These are phyloP conservation scores for Dictyostelium citrinum DNA, from an alignment of 78 protist species.

Conservation along the genomic window DNA sequence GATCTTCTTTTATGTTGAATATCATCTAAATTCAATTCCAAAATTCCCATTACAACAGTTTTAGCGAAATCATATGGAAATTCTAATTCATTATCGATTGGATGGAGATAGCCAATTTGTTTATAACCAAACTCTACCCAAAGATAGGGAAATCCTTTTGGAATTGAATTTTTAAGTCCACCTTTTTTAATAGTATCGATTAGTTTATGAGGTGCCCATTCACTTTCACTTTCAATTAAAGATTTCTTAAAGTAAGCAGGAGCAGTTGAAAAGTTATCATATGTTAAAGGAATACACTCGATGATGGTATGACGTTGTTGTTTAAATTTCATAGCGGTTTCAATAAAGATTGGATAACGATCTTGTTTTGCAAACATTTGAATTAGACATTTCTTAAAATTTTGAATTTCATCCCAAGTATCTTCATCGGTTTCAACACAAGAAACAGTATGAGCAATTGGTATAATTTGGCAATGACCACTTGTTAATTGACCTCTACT, in stretches of 20 bases:
- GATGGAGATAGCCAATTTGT: conserved; percentile 82
- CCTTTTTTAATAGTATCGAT: conserved; percentile 71
- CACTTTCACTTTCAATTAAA: conserved; percentile 58
- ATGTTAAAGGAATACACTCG: conserved; percentile 70
- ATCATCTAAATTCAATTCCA: conserved; percentile 55
- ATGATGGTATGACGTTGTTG: conserved; percentile 39
- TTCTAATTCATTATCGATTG: conserved; percentile 81
- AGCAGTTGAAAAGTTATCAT: conserved; percentile 33
- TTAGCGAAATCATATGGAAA: conserved; percentile 79
- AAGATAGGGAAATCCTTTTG: conserved; percentile 85
- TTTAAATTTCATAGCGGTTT: conserved; percentile 67
- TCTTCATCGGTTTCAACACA: conserved; percentile 52
- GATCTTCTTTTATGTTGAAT: conserved; percentile 1
- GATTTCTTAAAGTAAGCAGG: conserved; percentile 82
- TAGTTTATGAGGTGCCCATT: conserved; percentile 81
- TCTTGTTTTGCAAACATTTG: conserved; percentile 60
- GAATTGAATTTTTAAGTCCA: conserved; percentile 52
- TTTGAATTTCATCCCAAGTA: conserved; percentile 51
- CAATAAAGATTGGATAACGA: conserved; percentile 68
- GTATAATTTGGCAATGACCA: conserved; percentile 85
- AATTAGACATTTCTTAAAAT: conserved; percentile 65
- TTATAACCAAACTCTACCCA: conserved; percentile 81
- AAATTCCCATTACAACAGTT: conserved; percentile 45
- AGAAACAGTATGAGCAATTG: conserved; percentile 31
- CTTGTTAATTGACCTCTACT: conserved; percentile 1